Evolutionary conservation across 257 asterid genomes (phyloP), one percentile per base, ranked within the genome.

Genomic region (Echium plantagineum): DNA sequence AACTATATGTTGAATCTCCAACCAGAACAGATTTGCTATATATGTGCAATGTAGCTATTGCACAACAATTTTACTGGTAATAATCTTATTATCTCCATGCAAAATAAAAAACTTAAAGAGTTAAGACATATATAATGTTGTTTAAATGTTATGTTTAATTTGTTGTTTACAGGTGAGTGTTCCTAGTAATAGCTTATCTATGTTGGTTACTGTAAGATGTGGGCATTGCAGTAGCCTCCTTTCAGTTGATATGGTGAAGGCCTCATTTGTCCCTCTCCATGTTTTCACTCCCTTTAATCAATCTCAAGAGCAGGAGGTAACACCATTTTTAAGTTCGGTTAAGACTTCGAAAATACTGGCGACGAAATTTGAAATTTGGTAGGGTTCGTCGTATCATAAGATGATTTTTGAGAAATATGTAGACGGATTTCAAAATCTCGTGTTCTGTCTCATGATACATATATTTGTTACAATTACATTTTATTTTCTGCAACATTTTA

Each of bases 41-140:
- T n/a, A n/a, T 65, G 90, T 84, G 60, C 82, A 86, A 62, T 89
- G 97, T 69, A 85, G 90, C 47, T 70, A 76, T 49, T 89, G 97
- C 78, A 72, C 69, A 12, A 86, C 95, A 61, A 74, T 86, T 74
- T 69, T 89, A 69, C 83, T 89, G 70, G 97, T 89, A 82, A 63
- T 22, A 20, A 19, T 2, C 22, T 0, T 22, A 21, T 32, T 24
- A 22, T 35, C 16, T 38, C 28, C 21, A 3, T 16, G 9, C 20
- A 15, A 32, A 21, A 19, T 7, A 17, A 22, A 5, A 5, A 31
- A n/a, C n/a, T n/a, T n/a, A n/a, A n/a, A n/a, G n/a, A 55, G 13
- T 9, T 3, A 6, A 21, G 26, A 4, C 5, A n/a, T 52, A 6
- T 16, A 54, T 3, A 1, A 5, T 10, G 5, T 24, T 46, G 26